A percentile compares a stretch with the other conserved stretches of the same genome.
Conservation (phyloP, 2,329 filamentous ascomycete genomes). For the Neonectria magnoliae region DNA sequence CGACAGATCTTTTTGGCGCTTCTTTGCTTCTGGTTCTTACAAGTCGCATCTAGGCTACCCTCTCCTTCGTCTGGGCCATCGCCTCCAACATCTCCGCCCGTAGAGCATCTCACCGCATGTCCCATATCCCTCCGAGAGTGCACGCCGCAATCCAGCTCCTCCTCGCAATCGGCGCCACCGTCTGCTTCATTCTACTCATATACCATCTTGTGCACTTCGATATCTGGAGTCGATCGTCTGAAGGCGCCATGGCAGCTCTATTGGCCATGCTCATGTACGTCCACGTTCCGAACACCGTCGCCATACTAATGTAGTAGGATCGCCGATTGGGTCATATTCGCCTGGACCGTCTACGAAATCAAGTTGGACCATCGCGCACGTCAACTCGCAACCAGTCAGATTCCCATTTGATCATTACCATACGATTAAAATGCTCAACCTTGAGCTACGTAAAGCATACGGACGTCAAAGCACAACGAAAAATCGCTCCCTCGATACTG, state of each 20-base stretch:
- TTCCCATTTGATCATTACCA: slow-evolving; percentile 31
- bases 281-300: neutral
- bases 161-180: slow-evolving; percentile 36
- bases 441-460: neutral
- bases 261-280: slow-evolving; percentile 39
- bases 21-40: neutral
- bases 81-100: slow-evolving; percentile 35
- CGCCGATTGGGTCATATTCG: slow-evolving; percentile 33
- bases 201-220: slow-evolving; percentile 31
- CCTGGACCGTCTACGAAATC: slow-evolving; percentile 31
- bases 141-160: slow-evolving; percentile 34
- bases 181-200: slow-evolving; percentile 35
- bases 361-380: slow-evolving; percentile 15
- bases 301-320: slow-evolving; percentile 22
- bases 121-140: slow-evolving; percentile 28
- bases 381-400: slow-evolving; percentile 25
- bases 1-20: slow-evolving; percentile 2
- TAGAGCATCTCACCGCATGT: slow-evolving; percentile 31
- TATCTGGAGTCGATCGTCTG: slow-evolving; percentile 28
- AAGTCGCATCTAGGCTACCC: slow-evolving; percentile 21
- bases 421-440: slow-evolving; percentile 15
- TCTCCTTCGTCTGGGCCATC: slow-evolving; percentile 35
- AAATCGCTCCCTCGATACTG: slow-evolving; percentile 6
- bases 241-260: slow-evolving; percentile 37
- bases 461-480: neutral